Evolutionary conservation across 257 asterid species (phyloP), one percentile per base, ranked within the genome.

Genomic region (Nicotiana attenuata): DNA sequence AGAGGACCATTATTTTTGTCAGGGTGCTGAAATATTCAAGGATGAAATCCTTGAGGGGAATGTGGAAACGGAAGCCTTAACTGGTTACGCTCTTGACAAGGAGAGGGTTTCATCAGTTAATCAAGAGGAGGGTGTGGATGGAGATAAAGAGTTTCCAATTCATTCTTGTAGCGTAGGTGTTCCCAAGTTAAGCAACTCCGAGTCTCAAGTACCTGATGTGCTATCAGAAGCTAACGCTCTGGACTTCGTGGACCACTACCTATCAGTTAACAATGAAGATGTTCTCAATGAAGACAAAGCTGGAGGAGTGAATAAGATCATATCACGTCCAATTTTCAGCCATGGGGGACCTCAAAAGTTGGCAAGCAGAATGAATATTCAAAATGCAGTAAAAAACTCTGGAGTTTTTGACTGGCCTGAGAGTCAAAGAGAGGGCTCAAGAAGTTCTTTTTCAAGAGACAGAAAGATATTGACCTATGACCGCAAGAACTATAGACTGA

Each of bases 331-430:
- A 15, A 29, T 83, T 77, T 86, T 86, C 81, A 86, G 85, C 84
- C 85, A 88, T 61, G 89, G 83, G 78, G 98, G 98, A 68, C 71
- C 89, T 47, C 90, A 85, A 81, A 78, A 82, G 73, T 86, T 95
- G 91, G 95, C 94, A 76, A 86, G 84, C 85, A 90, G 87, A 86
- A 82, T 86, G 71, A 83, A 67, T 65, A 81, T 82, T 83, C 89
- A 82, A 83, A 63, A 76, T 71, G 31, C 76, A 80, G 82, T 77
- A 33, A 81, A 84, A 80, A 86, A 86, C 84, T 84, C 82, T 10
- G 80, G 66, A 80, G 71, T 84, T 86, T 95, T 89, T 93, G 95
- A 92, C 85, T 92, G 96, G 97, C 76, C 77, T 31, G 95, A 84
- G 77, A 76, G 85, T 38, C 89, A 65, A 81, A 80, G 67, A 31